Evolutionary conservation across 2,329 filamentous ascomycete species (phyloP), one percentile per base, ranked within the genome.

Genomic region (Fusarium sublunatum): DNA sequence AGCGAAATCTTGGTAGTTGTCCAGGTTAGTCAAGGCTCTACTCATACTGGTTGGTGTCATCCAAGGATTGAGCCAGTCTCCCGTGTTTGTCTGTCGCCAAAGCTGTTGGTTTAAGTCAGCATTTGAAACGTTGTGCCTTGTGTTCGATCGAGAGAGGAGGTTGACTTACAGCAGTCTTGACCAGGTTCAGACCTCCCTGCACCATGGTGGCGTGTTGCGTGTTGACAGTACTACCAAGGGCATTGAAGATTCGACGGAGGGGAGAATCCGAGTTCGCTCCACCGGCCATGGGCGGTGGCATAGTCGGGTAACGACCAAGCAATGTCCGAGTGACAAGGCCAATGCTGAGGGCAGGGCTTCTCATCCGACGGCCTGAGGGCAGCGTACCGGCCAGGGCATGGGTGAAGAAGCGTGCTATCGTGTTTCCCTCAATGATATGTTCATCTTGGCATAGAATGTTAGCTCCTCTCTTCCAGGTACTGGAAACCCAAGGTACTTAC

Each of bases 131-230:
- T 31, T 49, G 28, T 39, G n/a, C 35, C 35, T 15, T 32, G 35
- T 12, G 26, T 29, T 46, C 12, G 22, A 15, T 28, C 13, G n/a
- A n/a, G 19, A 34, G 15, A 44, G 2, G 28, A 36, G 39, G 39
- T 36, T 22, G 4, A 40, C 53, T 56, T 45, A 51, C 46, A 51
- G 53, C 53, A 32, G 45, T 40, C 53, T 56, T 56, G 39, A 51
- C 40, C 32, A 56, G 40, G 28, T 56, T 51, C 8, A 51, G 42
- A 28, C 39, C 45, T 36, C 39, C 53, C 19, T 26, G 32, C 34
- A 45, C 34, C 5, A 51, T 40, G 15, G 31, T 35, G 2, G 34
- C 53, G 28, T 51, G 40, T 39, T 56, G 45, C 9, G 25, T 11
- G 45, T 56, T 56, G 22, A 34, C 3, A 6, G 10, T 44, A 22